Base-by-base conservation (phyloP, 495 filamentous ascomycete species). In the Xylaria flabelliformis region DNA sequence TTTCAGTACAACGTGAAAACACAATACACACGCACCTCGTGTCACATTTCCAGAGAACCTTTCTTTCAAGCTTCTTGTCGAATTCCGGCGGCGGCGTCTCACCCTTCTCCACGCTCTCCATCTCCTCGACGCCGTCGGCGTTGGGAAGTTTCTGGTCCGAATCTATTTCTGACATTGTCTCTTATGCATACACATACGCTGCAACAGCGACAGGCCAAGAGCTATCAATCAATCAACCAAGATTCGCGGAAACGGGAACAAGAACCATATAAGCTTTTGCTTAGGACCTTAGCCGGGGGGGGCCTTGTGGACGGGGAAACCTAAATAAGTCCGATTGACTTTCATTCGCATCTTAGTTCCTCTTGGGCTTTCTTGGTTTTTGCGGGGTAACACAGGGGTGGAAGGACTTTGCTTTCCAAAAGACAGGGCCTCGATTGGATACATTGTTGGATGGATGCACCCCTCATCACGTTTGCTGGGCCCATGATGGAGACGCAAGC, bases 11-110 rank as follows among this genome's bases (percentile, higher is more conserved):
- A 29, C 53, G 26, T 17, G 12, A 41, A 24, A 24, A 61, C n/a
- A 55, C 26, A 36, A 36, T n/a, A 4, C 4, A 39, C 50, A 71
- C 71, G 70, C 73, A 90, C 87, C 86, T 85, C 39, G 83, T 83
- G 76, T 89, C 87, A 34, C 88, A 76, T 74, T 89, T 89, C 72
- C 82, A 82, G 12, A 90, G 74, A 44, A 90, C 79, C 63, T 75
- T 79, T 32, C 84, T 79, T 19, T 80, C 82, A 70, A 83, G 64
- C 12, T 74, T 64, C 64, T 72, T 72, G 48, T 77, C 74, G 12
- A 32, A 69, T 71, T 79, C 77, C 10, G 74, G 13, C 8, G 34
- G 5, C n/a, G 3, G 24, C 1, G 21, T 34, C 19, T 69, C 67
- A 2, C 41, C 53, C 69, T 70, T 70, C 66, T 75, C 77, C 46